Base-by-base conservation (phyloP, 148 eudicot species). In the Camellia lanceoleosa region DNA sequence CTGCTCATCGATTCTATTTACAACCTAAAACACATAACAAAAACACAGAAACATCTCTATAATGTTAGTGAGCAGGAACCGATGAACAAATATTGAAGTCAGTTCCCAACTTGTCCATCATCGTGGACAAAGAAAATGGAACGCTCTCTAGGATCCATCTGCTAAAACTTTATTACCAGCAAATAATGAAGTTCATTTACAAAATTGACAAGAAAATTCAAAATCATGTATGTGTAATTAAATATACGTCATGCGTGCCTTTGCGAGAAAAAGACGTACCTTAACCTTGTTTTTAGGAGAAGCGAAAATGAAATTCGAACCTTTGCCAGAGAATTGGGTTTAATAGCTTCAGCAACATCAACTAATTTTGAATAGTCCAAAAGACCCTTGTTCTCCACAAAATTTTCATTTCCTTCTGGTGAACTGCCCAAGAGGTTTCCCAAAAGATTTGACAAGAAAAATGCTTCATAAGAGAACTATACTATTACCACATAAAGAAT, bases 361-460 rank as follows among this genome's bases (percentile, higher is more conserved):
- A 87, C 80, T 79, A 94, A 85, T 87, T 96, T 96, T 42, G 97
- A 89, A 69, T 94, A 96, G 85, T 85, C 90, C 86, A 96, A 84
- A 77, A 96, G 92, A 63, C 98, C 99, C 87, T 96, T 96, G 87
- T 96, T 96, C 89, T 96, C 99, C 81, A 89, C 23, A 23, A 96
- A 96, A 87, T 94, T 96, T 85, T 90, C 94, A 86, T 92, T 95
- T 67, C 98, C 99, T 83, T 84, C 90, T 23, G 92, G 88, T 79
- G 93, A 96, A 87, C 99, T 96, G 75, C 71, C 78, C 67, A 82
- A 38, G 71, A 79, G 30, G 69, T 75, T 80, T 23, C 63, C 79
- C 80, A 73, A 54, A 83, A 11, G 42, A 68, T 59, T 58, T 6
- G 72, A 61, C 72, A 56, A 52, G 60, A 68, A 70, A n/a, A 62